Conservation (phyloP, 2,329 filamentous ascomycete genomes). For the Dactylellina drechsleri region DNA sequence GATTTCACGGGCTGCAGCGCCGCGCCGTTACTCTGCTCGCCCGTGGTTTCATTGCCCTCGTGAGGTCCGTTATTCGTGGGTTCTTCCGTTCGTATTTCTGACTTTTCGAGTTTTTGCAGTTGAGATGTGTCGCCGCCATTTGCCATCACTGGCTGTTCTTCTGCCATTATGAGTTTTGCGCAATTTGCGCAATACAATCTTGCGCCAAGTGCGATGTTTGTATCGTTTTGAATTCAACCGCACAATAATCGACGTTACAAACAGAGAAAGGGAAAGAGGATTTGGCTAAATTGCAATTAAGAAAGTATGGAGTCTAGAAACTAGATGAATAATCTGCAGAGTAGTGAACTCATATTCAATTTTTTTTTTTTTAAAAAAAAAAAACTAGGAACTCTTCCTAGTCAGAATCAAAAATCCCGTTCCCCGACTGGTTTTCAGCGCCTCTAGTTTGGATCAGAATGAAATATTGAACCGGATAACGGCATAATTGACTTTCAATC, state of each 20-base stretch:
- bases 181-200: background rate
- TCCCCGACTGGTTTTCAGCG: background rate
- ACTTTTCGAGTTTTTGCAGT: background rate
- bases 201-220: background rate
- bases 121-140: conserved; percentile 13
- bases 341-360: too few relatives aligned
- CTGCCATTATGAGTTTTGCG: too few relatives aligned
- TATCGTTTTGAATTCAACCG: too few relatives aligned
- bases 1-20: conserved; percentile 36
- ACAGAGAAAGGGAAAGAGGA: too few relatives aligned
- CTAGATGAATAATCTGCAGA: too few relatives aligned
- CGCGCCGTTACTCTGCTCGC: conserved; percentile 8
- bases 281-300: too few relatives aligned
- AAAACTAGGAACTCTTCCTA: conserved; percentile 5
- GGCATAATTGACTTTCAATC: background rate
- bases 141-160: background rate
- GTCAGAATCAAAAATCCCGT: background rate
- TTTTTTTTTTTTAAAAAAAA: background rate
- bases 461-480: conserved; percentile 8
- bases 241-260: too few relatives aligned
- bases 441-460: background rate
- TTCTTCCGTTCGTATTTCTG: conserved; percentile 21
- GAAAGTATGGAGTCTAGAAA: too few relatives aligned
- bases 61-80: conserved; percentile 9
- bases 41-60: conserved; percentile 17